Base-by-base conservation (phyloP, 192 early-diverging fungal genomes). In the Gigaspora rosea region DNA sequence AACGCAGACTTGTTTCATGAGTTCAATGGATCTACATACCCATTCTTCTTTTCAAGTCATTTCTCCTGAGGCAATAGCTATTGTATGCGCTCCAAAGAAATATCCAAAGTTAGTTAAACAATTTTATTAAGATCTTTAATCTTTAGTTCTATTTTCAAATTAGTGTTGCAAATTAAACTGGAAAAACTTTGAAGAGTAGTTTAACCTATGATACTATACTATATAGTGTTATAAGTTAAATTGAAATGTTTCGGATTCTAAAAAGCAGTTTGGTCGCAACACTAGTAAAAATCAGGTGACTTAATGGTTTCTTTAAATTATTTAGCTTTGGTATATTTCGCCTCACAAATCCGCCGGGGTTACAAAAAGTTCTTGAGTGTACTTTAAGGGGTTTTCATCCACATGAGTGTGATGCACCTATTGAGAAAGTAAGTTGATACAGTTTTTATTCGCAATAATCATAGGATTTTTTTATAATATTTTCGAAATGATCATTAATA, bases 1-100 rank as follows among this genome's bases (percentile, higher is more conserved):
- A 22, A 91, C 93, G n/a, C 95, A 97, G 83, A 90, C 95, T 8
- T 96, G 95, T 78, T 97, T 97, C 78, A 90, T 97, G 91, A 93
- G 91, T 78, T 96, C 95, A 6, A 89, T 97, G 12, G 95, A 97
- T 79, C 78, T 97, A 65, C 95, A 97, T 82, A 97, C 95, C 8
- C 95, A 97, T 72, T 95, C 88, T 75, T 92, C 94, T 1, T 96
- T 95, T 79, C 95, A 97, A 81, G 76, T 94, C 51, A 93, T 95
- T 89, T 84, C 96, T 8, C 94, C 94, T 16, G 95, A 97, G 76
- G 95, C 95, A 27, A 94, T 97, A 68, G 95, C 95, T 13, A 95
- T 97, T 78, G 95, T 97, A 8, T 91, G 93, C 70, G 85, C 95
- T 7, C 95, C 95, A 8, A 87, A 78, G 41, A 81, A 93, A 64